Base-by-base conservation (phyloP, 768 basidiomycete genomes). In the Suillus subaureus region DNA sequence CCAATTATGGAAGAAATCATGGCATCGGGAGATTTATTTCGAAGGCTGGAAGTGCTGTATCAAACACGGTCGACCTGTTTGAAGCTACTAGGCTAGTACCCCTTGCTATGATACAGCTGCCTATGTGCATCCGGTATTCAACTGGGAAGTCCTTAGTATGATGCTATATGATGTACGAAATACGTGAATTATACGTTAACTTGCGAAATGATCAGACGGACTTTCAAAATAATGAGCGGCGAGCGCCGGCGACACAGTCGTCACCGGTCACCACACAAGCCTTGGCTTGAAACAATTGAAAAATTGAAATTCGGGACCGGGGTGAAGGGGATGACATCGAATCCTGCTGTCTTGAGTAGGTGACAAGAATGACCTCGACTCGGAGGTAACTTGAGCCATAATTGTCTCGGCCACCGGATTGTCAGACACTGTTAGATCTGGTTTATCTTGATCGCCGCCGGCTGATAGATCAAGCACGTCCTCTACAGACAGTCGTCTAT, bases 131-230 rank as follows among this genome's bases (percentile, higher is more conserved):
- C 26, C 26, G 15, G 26, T 9, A 28, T 51, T 26, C 26, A 16
- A 23, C 47, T 23, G 6, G 13, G 1, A 49, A 13, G 23, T 49
- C 13, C 23, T 49, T 23, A 49, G 47, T 51, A 28, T 28, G 51
- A n/a, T n/a, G n/a, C n/a, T n/a, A n/a, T n/a, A n/a, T n/a, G n/a
- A 16, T 51, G 51, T 51, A 51, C 47, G 13, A 49, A 49, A 28
- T 28, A 51, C 15, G 26, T 51, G 51, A 31, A 31, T 18, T 88
- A 72, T 84, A 87, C 74, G 74, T 89, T 57, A 85, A 35, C 35
- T 35, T 35, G 9, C 80, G 4, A 89, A 26, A 89, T 73, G 77
- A 77, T 64, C 75, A 85, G 37, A 79, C 86, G 15, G 78, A 80
- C 55, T 86, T 83, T 75, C 0, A 52, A 52, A 52, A 52, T 52